Evolutionary conservation across 768 basidiomycete species (phyloP), one percentile per base, ranked within the genome.

Genomic region (Hemileccinum impolitum): DNA sequence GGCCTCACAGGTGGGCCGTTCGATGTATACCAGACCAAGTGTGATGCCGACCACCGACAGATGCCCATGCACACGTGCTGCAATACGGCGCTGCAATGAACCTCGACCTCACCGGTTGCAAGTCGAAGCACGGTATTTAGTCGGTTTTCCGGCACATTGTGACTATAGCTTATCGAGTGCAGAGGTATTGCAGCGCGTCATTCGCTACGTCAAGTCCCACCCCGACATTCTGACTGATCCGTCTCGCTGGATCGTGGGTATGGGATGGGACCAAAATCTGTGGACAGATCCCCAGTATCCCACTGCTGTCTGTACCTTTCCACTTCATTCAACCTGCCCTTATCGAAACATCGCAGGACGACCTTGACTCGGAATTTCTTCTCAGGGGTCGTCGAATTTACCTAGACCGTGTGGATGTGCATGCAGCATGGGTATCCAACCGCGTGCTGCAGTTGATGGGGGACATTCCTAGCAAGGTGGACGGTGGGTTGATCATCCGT

Each of bases 221-320:
- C 80, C 86, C 0, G 80, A 82, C 34, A 63, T 85, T 6, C 62
- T 70, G 1, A 61, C 74, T 3, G 77, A 88, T 58, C 71, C 68
- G 3, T 69, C 75, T 3, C 70, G 61, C 6, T 96, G 91, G 90
- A 79, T 96, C 36, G 73, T 84, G 56, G 94, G 92, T 11, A 79
- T 87, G 72, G 94, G 94, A 5, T 98, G 94, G 94, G 90, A 98
- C 60, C 93, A 98, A 67, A 95, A 87, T 1, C 75, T 78, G 49
- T 91, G 88, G 88, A 54, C 75, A 7, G 74, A 71, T 11, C 65
- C 72, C 9, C 62, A 73, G 19, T 94, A 91, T 54, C 92, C 92
- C 3, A 82, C 77, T 28, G 84, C 88, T 1, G 91, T 90, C 57
- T 18, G 63, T 61, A 3, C 18, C 30, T 21, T 77, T 43, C 11